These are phyloP conservation scores for Colletotrichum costaricense DNA, from an alignment of 2,329 filamentous ascomycete genomes.

Conservation along the genomic window DNA sequence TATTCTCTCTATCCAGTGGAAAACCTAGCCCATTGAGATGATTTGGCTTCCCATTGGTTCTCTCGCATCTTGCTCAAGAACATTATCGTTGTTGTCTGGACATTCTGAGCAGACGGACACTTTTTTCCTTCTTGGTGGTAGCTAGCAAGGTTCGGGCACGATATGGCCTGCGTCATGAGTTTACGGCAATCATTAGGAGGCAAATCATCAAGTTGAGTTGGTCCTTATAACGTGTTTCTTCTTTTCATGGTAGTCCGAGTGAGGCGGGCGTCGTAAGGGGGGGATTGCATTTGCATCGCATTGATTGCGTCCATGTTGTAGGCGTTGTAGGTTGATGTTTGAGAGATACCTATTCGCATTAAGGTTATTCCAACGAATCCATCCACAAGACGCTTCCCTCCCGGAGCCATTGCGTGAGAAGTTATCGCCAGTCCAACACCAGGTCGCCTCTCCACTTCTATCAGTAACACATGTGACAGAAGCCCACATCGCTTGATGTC, in stretches of 20 bases:
- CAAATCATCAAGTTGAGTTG: slow-evolving; percentile 30
- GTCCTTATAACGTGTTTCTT: slow-evolving; percentile 2
- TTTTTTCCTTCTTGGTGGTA: slow-evolving; percentile 34
- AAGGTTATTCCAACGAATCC: slow-evolving; percentile 2
- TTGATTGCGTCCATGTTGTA: slow-evolving; percentile 23
- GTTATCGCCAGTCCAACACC: no score
- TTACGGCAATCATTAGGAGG: slow-evolving; percentile 33
- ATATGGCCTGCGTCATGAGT: slow-evolving; percentile 32
- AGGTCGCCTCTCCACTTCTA: background rate
- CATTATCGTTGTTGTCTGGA: slow-evolving; percentile 32
- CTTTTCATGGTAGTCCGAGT: slow-evolving; percentile 20
- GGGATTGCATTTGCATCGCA: slow-evolving; percentile 11
- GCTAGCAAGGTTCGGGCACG: slow-evolving; percentile 28
- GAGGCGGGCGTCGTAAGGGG: slow-evolving; percentile 6
- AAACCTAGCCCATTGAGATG: slow-evolving; percentile 22
- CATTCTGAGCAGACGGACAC: slow-evolving; percentile 23
- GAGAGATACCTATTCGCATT: slow-evolving; percentile 30
- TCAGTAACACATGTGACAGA: no score
- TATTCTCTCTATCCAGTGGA: slow-evolving; percentile 11
- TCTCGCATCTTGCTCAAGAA: slow-evolving; percentile 31
- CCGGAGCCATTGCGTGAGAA: background rate
- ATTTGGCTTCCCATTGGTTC: slow-evolving; percentile 33
- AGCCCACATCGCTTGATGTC: no score
- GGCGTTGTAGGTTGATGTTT: slow-evolving; percentile 30
- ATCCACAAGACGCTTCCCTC: no score